A percentile compares a stretch with the other conserved stretches of the same genome.
Conservation (phyloP, 306 rosid genomes). For the Cicer chorassanicum region DNA sequence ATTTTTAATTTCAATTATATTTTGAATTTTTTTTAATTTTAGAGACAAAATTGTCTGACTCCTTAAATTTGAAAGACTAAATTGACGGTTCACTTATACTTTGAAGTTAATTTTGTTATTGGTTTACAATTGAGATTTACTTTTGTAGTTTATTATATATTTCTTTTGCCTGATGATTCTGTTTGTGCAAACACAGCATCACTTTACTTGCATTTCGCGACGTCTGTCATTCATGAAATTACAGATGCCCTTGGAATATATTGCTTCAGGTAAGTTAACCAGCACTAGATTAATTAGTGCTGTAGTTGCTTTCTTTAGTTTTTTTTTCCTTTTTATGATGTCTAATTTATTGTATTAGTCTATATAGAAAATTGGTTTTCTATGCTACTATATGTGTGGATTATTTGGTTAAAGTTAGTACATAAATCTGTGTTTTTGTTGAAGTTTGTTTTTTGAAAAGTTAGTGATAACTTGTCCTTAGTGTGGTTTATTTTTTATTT, state of each 20-base stretch:
- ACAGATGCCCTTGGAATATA: slow-evolving; percentile 84
- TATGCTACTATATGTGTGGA: slow-evolving; percentile 2
- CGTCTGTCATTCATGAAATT: slow-evolving; percentile 79
- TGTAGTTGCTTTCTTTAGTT: slow-evolving; percentile 1
- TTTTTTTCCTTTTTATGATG: slow-evolving; percentile 11
- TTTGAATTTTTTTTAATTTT: neutral
- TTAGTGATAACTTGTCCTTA: neutral
- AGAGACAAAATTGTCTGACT: neutral
- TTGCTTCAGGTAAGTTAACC: slow-evolving; percentile 83
- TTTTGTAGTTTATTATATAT: neutral
- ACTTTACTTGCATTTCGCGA: slow-evolving; percentile 86
- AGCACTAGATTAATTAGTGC: slow-evolving; percentile 13
- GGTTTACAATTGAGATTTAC: slow-evolving; percentile 31
- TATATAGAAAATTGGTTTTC: slow-evolving; percentile 20
- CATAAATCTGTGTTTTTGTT: neutral
- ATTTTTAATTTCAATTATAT: neutral
- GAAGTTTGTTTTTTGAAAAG: neutral
- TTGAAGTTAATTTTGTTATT: slow-evolving; percentile 14
- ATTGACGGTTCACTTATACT: neutral
- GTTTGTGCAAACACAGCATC: slow-evolving; percentile 53
- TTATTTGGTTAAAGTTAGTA: slow-evolving; percentile 15
- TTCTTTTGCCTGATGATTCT: slow-evolving; percentile 39
- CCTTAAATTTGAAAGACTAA: neutral
- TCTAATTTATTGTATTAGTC: slow-evolving; percentile 7
- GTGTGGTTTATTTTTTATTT: neutral